phyloP scores from a whole-genome alignment of 2,329 filamentous ascomycete genomes.

The Fonsecaea nubica region DNA sequence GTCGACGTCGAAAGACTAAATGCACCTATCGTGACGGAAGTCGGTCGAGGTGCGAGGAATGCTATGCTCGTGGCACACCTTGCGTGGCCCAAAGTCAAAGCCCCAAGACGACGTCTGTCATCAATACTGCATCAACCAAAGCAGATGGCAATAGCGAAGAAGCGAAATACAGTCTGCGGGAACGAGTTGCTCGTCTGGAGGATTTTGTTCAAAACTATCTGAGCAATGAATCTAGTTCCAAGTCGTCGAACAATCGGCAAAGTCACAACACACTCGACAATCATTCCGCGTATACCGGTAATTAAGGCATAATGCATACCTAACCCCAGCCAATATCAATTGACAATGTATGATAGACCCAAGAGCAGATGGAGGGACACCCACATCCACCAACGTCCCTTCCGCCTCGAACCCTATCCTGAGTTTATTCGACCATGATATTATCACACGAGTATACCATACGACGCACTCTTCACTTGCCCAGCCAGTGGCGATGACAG shows the following conservation, averaged over 20 bases:
- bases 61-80: conserved; percentile 10
- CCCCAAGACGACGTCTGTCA: background rate
- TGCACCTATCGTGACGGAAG: background rate
- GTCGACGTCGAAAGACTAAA: conserved; percentile 17
- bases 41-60: conserved; percentile 12
- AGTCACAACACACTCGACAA: background rate
- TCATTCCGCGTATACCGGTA: background rate
- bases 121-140: background rate
- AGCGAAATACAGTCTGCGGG: conserved; percentile 16
- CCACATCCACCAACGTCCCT: background rate
- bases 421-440: conserved; percentile 11
- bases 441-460: background rate
- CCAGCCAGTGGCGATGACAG: background rate
- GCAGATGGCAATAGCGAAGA: background rate
- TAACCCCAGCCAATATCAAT: background rate
- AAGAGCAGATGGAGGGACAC: background rate
- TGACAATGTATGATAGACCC: background rate
- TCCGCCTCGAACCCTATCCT: background rate
- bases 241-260: background rate
- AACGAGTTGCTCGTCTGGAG: conserved; percentile 16
- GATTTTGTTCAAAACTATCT: conserved; percentile 10
- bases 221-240: conserved; percentile 1
- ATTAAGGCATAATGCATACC: background rate
- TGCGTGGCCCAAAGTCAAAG: conserved; percentile 12
- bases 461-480: background rate